A percentile compares a stretch with the other conserved stretches of the same genome.
These are phyloP conservation scores for Sarcocystis neurona DNA, from an alignment of 169 alveolate species.

Conservation along the genomic window DNA sequence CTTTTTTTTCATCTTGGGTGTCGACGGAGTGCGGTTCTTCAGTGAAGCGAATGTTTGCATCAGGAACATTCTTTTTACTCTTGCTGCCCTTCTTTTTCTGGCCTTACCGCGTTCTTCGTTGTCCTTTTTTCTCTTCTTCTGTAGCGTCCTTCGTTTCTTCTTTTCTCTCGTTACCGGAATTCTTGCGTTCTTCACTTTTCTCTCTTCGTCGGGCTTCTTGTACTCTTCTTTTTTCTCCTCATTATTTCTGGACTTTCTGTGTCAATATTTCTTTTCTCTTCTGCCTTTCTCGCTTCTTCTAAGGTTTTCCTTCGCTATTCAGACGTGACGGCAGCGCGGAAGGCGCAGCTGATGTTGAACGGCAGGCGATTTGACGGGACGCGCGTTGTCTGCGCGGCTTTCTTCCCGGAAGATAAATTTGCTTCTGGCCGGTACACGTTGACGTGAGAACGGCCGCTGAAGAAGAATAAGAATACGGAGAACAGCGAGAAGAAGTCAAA, in stretches of 20 bases:
- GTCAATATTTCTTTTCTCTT: not conserved
- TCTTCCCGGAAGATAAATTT: conserved; percentile 82
- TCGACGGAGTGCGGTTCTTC: too few relatives aligned
- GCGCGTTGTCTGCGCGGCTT: conserved; percentile 89
- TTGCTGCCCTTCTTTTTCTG: too few relatives aligned
- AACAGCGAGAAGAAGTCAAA: too few relatives aligned
- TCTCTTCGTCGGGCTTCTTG: not conserved
- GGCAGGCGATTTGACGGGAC: conserved; percentile 83
- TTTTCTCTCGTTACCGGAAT: too few relatives aligned
- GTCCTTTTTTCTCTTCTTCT: too few relatives aligned
- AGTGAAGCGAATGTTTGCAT: too few relatives aligned
- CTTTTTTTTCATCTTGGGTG: too few relatives aligned
- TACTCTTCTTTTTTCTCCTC: not conserved
- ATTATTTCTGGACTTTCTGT: not conserved
- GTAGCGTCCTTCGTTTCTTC: too few relatives aligned
- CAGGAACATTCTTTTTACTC: too few relatives aligned
- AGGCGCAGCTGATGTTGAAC: conserved; percentile 87
- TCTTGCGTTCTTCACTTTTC: not conserved
- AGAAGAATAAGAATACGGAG: too few relatives aligned
- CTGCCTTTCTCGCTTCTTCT: not conserved
- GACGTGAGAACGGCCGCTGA: conserved; percentile 56
- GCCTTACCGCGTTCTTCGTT: too few relatives aligned
- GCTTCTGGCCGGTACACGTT: conserved; percentile 79
- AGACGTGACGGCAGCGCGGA: conserved; percentile 81
- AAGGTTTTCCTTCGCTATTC: conserved; percentile 81